Evolutionary conservation across 352 stramenopile species (phyloP).

Genomic region (Thraustochytrium sp.): DNA sequence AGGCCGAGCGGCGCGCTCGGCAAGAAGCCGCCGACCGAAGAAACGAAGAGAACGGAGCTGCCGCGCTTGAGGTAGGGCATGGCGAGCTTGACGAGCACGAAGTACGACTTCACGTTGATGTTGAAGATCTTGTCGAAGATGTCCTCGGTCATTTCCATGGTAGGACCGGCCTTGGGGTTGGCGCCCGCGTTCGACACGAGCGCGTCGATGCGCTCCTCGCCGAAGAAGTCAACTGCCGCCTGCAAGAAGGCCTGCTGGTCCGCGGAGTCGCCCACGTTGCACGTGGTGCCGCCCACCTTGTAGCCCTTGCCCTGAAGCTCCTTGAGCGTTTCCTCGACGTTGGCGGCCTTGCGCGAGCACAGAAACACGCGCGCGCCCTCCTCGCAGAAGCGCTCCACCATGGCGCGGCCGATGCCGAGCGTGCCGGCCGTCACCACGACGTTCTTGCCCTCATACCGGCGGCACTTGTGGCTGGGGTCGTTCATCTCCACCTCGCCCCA

Average conservation of each 20-base stretch:
- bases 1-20: constrained; percentile 56
- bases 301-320: constrained; percentile 18
- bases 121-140: constrained; percentile 36
- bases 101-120: constrained; percentile 34
- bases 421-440: constrained; percentile 31
- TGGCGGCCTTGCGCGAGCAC: constrained; percentile 27
- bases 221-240: constrained; percentile 61
- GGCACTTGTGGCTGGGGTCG: neutral
- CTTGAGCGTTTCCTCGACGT: constrained; percentile 11
- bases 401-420: constrained; percentile 25
- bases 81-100: constrained; percentile 33
- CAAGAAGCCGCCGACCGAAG: neutral
- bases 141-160: neutral
- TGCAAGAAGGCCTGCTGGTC: neutral
- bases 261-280: constrained; percentile 27
- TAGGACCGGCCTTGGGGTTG: neutral
- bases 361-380: constrained; percentile 36
- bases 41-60: constrained; percentile 10
- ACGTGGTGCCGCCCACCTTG: constrained; percentile 6
- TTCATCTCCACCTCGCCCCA: neutral
- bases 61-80: constrained; percentile 3
- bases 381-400: constrained; percentile 18
- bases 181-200: constrained; percentile 34
- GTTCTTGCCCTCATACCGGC: constrained; percentile 33
- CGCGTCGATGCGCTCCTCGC: constrained; percentile 56